Conservation (phyloP, 108 stramenopile genomes). For the Conticribra guillardii region DNA sequence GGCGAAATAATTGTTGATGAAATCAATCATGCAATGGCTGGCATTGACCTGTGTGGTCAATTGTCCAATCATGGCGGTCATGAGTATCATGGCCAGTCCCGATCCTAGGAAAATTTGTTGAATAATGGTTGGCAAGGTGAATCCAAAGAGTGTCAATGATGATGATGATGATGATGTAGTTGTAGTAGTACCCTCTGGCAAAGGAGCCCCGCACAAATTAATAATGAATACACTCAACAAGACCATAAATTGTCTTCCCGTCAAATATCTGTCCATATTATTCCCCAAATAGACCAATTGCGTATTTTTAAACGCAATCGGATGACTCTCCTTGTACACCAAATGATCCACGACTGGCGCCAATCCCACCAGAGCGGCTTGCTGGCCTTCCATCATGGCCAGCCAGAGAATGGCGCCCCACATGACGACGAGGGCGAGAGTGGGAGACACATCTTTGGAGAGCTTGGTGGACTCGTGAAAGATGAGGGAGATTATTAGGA, state of each 20-base stretch:
- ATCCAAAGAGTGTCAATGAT: conserved; percentile 21
- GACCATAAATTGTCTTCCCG: conserved; percentile 74
- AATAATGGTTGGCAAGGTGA: conserved; percentile 40
- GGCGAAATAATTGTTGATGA: conserved; percentile 74
- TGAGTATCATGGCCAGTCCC: conserved; percentile 72
- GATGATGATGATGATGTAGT: no score
- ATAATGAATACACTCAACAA: conserved; percentile 63
- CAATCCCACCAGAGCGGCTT: conserved; percentile 67
- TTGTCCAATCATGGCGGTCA: conserved; percentile 66
- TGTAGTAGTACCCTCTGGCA: no score
- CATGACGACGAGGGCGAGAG: conserved; percentile 49
- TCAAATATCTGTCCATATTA: conserved; percentile 75
- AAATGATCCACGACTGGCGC: conserved; percentile 51
- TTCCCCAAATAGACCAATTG: conserved; percentile 59
- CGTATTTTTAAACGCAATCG: conserved; percentile 51
- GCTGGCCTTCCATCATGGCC: conserved; percentile 76
- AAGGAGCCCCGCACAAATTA: conserved; percentile 55
- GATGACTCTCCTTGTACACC: conserved; percentile 62
- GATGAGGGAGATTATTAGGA: conserved; percentile 60
- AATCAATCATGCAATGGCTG: conserved; percentile 74
- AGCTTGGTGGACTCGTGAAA: conserved; percentile 54
- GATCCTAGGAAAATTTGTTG: conserved; percentile 54
- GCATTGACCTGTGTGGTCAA: conserved; percentile 74
- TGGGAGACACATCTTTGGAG: conserved; percentile 45
- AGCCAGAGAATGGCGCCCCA: conserved; percentile 67